Conservation (phyloP, 345 rosid species). For the Erysimum cheiranthoides region DNA sequence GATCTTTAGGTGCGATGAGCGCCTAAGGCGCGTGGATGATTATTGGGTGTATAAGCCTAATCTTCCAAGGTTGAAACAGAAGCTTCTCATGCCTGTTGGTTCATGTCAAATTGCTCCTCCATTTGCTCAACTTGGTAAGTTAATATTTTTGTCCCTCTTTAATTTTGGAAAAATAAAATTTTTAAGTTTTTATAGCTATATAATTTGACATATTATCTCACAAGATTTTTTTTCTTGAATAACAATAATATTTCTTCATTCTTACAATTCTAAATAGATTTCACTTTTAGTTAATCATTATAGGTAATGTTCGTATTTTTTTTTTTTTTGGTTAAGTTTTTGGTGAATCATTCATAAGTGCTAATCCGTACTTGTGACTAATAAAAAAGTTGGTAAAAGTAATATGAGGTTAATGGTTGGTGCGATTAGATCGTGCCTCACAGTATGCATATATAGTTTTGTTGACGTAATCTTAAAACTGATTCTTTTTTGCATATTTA, state of each 20-base stretch:
- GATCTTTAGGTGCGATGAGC: slow-evolving; percentile 75
- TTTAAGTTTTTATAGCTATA: background rate
- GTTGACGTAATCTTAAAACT: slow-evolving; percentile 6
- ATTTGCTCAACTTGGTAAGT: slow-evolving; percentile 51
- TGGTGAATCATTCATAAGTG: slow-evolving; percentile 7
- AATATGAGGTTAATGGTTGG: slow-evolving; percentile 34
- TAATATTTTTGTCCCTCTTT: background rate
- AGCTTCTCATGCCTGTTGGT: slow-evolving; percentile 80
- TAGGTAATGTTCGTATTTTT: background rate
- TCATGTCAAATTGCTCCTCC: slow-evolving; percentile 76
- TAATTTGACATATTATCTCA: background rate
- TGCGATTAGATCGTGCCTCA: slow-evolving; percentile 38
- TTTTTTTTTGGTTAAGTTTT: background rate
- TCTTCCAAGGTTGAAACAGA: slow-evolving; percentile 57
- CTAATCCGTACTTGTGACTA: background rate
- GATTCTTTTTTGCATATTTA: slow-evolving; percentile 6
- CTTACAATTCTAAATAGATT: background rate
- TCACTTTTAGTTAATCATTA: background rate
- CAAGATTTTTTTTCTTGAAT: background rate
- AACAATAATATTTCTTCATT: background rate
- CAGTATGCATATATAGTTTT: slow-evolving; percentile 17
- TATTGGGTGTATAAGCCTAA: slow-evolving; percentile 81
- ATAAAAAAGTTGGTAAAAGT: background rate
- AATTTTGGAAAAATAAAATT: background rate
- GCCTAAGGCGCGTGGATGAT: slow-evolving; percentile 57